Evolutionary conservation across 352 stramenopile genomes (phyloP).

Genomic region (Phytophthora citricola): DNA sequence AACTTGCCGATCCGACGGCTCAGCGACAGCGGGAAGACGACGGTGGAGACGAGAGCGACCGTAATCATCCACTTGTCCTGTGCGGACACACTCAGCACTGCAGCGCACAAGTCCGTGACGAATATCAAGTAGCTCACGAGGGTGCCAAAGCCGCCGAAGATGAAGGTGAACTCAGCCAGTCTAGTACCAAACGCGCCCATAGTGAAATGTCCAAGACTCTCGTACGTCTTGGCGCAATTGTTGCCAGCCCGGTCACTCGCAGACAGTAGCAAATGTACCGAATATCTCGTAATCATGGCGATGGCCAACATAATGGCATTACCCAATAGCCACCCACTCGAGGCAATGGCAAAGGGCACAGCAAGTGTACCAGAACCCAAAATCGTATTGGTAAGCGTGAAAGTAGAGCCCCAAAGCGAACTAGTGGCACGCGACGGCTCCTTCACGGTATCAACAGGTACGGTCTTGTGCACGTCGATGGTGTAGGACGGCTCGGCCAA

Average conservation of each 20-base stretch:
- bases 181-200: constrained; percentile 66
- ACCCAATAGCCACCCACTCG: constrained; percentile 72
- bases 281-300: constrained; percentile 81
- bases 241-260: constrained; percentile 68
- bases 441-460: constrained; percentile 15
- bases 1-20: constrained; percentile 68
- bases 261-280: constrained; percentile 66
- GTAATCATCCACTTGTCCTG: constrained; percentile 67
- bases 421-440: constrained; percentile 42
- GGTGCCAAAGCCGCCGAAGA: constrained; percentile 84
- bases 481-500: constrained; percentile 27
- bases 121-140: constrained; percentile 88
- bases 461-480: constrained; percentile 46
- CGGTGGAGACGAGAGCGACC: constrained; percentile 29
- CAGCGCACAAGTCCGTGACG: constrained; percentile 72
- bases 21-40: constrained; percentile 72
- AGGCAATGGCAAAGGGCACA: constrained; percentile 76
- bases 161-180: constrained; percentile 84
- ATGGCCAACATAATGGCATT: constrained; percentile 75
- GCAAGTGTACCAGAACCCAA: constrained; percentile 76
- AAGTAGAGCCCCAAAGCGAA: constrained; percentile 71
- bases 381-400: constrained; percentile 83
- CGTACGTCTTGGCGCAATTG: constrained; percentile 77
- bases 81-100: constrained; percentile 44
- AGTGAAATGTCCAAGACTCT: constrained; percentile 76